These are phyloP conservation scores for Austropuccinia psidii DNA, from an alignment of 1,284 basidiomycete species.

Conservation along the genomic window DNA sequence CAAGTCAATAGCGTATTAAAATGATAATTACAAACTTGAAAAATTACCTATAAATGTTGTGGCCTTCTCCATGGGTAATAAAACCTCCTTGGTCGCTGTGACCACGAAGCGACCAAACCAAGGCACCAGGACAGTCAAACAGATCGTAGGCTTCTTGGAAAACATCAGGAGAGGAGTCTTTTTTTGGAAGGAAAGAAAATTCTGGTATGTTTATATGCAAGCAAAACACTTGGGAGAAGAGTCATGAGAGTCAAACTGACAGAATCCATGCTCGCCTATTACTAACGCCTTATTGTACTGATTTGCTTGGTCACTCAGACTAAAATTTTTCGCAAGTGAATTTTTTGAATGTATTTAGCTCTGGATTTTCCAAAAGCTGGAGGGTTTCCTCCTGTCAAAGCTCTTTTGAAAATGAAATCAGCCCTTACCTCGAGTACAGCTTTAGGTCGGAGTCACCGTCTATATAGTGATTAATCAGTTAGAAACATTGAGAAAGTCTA, in stretches of 20 bases:
- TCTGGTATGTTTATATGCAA: neutral
- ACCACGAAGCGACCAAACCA: conserved; percentile 12
- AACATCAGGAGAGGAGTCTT: neutral
- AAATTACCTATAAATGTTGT: neutral
- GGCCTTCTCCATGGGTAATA: conserved; percentile 16
- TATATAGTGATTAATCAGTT: neutral
- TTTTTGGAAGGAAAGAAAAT: neutral
- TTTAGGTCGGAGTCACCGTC: neutral
- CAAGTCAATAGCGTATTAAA: neutral
- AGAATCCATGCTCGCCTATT: conserved; percentile 35
- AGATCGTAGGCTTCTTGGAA: conserved; percentile 1
- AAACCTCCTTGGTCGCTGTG: conserved; percentile 22
- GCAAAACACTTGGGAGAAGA: neutral
- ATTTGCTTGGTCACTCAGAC: neutral
- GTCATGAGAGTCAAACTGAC: conserved; percentile 11
- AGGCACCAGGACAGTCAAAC: conserved; percentile 13
- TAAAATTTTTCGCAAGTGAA: too few relatives aligned
- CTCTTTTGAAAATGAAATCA: neutral
- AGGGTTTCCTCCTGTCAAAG: neutral
- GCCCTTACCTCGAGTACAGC: neutral
- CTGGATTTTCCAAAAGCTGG: neutral
- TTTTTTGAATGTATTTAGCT: neutral
- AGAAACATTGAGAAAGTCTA: neutral
- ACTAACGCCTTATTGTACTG: conserved; percentile 12
- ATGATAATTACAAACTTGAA: neutral